Conservation (phyloP, 2,329 filamentous ascomycete genomes). For the Drechmeria coniospora region DNA sequence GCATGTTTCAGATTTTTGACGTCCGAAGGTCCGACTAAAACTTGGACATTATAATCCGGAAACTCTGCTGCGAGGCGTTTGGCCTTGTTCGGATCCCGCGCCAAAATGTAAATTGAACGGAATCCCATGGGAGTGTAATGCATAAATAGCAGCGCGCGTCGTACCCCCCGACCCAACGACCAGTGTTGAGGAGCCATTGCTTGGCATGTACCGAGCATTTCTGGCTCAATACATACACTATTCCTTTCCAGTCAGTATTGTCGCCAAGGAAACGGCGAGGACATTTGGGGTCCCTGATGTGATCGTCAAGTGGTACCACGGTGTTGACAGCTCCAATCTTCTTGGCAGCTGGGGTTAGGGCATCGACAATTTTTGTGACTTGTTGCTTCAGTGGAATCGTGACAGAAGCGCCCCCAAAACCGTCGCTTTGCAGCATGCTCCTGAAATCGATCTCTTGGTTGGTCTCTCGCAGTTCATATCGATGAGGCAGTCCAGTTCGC, state of each 20-base stretch:
- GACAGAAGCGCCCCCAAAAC: slow-evolving; percentile 87
- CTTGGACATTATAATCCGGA: slow-evolving; percentile 56
- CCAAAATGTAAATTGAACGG: slow-evolving; percentile 73
- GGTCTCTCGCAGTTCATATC: slow-evolving; percentile 67
- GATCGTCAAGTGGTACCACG: slow-evolving; percentile 46
- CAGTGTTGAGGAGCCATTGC: slow-evolving; percentile 39
- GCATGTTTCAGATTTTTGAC: slow-evolving; percentile 34
- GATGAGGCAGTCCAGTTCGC: slow-evolving; percentile 64
- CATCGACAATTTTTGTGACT: slow-evolving; percentile 67
- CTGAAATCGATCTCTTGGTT: slow-evolving; percentile 44
- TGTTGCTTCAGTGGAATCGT: slow-evolving; percentile 92
- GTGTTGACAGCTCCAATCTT: slow-evolving; percentile 92
- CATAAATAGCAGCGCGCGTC: slow-evolving; percentile 78
- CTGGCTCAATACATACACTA: slow-evolving; percentile 64
- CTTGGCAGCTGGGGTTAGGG: slow-evolving; percentile 61
- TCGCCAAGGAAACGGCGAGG: slow-evolving; percentile 54
- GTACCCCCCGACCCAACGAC: slow-evolving; percentile 89
- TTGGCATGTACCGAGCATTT: slow-evolving; percentile 39
- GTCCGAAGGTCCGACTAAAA: slow-evolving; percentile 36
- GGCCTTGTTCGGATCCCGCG: slow-evolving; percentile 57
- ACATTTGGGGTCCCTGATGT: no score
- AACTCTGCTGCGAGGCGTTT: slow-evolving; percentile 55
- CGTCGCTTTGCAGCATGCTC: slow-evolving; percentile 48
- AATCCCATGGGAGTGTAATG: slow-evolving; percentile 72
- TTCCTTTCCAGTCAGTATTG: slow-evolving; percentile 94